These are phyloP conservation scores for Priceomyces carsonii DNA, from an alignment of 805 yeast species.

Conservation along the genomic window DNA sequence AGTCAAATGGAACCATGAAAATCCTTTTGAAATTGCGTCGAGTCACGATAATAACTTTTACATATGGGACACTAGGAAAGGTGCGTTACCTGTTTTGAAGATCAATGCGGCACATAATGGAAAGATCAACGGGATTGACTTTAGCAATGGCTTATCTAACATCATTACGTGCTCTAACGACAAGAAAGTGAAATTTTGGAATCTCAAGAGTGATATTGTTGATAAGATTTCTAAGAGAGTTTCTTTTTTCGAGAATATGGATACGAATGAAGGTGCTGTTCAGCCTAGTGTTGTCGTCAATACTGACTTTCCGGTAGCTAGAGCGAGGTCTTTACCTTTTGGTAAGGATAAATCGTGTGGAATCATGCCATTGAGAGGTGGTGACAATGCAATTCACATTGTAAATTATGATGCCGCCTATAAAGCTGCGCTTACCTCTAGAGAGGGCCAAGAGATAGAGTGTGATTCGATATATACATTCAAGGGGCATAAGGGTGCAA, in stretches of 20 bases:
- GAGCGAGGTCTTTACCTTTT: slow-evolving; percentile 87
- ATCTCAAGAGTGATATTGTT: slow-evolving; percentile 38
- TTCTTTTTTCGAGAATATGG: slow-evolving; percentile 18
- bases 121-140: slow-evolving; percentile 87
- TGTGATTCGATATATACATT: slow-evolving; percentile 49
- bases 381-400: slow-evolving; percentile 61
- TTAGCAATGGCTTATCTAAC: slow-evolving; percentile 59
- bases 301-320: slow-evolving; percentile 83
- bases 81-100: slow-evolving; percentile 69
- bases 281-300: slow-evolving; percentile 59
- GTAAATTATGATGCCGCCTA: slow-evolving; percentile 47
- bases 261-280: slow-evolving; percentile 3
- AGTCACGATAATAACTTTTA: slow-evolving; percentile 80
- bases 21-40: slow-evolving; percentile 78
- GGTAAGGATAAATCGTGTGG: slow-evolving; percentile 76
- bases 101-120: slow-evolving; percentile 73
- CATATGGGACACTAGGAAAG: slow-evolving; percentile 88
- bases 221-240: slow-evolving; percentile 13
- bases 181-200: slow-evolving; percentile 80
- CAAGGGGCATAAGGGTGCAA: slow-evolving; percentile 81
- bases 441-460: slow-evolving; percentile 24
- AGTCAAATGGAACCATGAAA: slow-evolving; percentile 85
- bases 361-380: slow-evolving; percentile 89
- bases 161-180: slow-evolving; percentile 87
- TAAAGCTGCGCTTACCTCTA: slow-evolving; percentile 21